phyloP scores from a whole-genome alignment of 73 alveolate genomes.

The Paraurostyla sp. region DNA sequence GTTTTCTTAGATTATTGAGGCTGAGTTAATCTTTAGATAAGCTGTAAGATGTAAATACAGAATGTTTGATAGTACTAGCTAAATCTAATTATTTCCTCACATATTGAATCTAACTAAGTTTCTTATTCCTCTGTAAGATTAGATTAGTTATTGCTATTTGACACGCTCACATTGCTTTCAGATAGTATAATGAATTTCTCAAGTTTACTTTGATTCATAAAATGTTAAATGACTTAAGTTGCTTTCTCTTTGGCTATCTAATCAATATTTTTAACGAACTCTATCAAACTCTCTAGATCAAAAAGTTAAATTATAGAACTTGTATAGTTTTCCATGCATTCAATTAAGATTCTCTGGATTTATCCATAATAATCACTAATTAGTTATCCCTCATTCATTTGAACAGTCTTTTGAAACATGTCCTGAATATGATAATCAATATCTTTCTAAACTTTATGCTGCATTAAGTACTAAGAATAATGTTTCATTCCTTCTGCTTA shows the following conservation, averaged over 20 bases:
- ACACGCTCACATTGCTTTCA: neutral
- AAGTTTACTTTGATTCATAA: constrained; percentile 28
- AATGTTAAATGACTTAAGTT: constrained; percentile 44
- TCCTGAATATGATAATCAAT: neutral
- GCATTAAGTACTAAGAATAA: constrained; percentile 36
- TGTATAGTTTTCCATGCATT: constrained; percentile 50
- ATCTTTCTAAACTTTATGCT: constrained; percentile 14
- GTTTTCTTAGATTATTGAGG: neutral
- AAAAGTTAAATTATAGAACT: constrained; percentile 2
- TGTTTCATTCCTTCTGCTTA: constrained; percentile 58
- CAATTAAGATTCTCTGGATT: constrained; percentile 18
- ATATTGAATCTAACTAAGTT: constrained; percentile 2
- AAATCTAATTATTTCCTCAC: constrained; percentile 43
- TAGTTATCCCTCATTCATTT: neutral
- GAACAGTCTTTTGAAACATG: constrained; percentile 42
- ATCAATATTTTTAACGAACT: constrained; percentile 46
- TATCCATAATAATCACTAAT: constrained; percentile 44
- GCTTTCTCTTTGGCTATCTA: constrained; percentile 44
- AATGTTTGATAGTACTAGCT: constrained; percentile 39
- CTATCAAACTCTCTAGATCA: constrained; percentile 41
- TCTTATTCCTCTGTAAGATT: constrained; percentile 33
- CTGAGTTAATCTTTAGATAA: neutral
- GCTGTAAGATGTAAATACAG: neutral
- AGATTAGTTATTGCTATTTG: neutral
- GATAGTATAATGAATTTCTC: constrained; percentile 42